Conservation (phyloP, 2,329 filamentous ascomycete species). For the Colletotrichum falcatum region DNA sequence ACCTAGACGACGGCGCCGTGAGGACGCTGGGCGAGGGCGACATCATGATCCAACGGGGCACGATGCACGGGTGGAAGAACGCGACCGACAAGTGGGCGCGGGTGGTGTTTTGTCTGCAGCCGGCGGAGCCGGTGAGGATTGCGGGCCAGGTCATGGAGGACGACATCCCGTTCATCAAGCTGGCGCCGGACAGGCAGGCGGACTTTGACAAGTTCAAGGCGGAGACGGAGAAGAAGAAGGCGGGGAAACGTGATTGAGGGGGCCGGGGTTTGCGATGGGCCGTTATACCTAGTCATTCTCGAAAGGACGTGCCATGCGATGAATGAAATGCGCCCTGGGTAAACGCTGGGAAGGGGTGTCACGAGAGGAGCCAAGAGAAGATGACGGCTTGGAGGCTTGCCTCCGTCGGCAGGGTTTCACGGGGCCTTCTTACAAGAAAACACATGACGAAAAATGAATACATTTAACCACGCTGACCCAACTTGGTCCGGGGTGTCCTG, state of each 20-base stretch:
- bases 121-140: slow-evolving; percentile 51
- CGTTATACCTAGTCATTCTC: too few species aligned
- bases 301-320: background rate
- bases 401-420: background rate
- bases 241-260: background rate
- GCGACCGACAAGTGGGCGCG: slow-evolving; percentile 38
- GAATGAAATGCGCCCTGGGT: background rate
- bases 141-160: slow-evolving; percentile 36
- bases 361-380: background rate
- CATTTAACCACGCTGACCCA: background rate
- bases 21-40: slow-evolving; percentile 56
- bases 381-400: background rate
- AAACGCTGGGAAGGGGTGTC: background rate
- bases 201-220: slow-evolving; percentile 36
- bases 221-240: slow-evolving; percentile 30
- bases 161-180: slow-evolving; percentile 33
- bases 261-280: too few species aligned
- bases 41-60: slow-evolving; percentile 59
- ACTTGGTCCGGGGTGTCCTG: background rate
- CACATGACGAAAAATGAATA: background rate
- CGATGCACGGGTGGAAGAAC: slow-evolving; percentile 52
- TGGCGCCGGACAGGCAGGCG: slow-evolving; percentile 34
- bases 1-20: slow-evolving; percentile 57
- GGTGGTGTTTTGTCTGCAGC: slow-evolving; percentile 46
- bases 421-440: background rate